A percentile compares a stretch with the other conserved stretches of the same genome.
phyloP scores from a whole-genome alignment of 768 basidiomycete species.

The Roridomyces roridus region DNA sequence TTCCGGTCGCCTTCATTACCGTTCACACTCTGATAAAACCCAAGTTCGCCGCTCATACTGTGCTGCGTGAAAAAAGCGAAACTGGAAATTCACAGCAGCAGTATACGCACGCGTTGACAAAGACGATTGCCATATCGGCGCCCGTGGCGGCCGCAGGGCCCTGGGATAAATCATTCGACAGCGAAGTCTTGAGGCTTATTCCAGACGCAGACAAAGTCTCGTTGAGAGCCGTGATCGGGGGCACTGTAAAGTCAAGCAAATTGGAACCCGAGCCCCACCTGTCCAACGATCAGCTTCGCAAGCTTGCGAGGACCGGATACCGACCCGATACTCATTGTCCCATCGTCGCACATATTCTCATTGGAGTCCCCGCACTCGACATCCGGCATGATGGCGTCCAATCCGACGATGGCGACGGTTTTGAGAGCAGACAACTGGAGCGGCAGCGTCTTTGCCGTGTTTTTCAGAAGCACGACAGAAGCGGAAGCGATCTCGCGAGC shows the following conservation, averaged over 20 bases:
- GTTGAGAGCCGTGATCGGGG: constrained; percentile 54
- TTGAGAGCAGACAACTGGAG: constrained; percentile 54
- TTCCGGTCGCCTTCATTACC: constrained; percentile 68
- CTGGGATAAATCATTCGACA: constrained; percentile 48
- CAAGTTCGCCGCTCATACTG: constrained; percentile 58
- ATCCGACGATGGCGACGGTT: constrained; percentile 63
- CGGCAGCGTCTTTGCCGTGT: constrained; percentile 52
- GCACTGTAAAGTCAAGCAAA: constrained; percentile 49
- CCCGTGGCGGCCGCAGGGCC: constrained; percentile 47
- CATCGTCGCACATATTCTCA: constrained; percentile 51
- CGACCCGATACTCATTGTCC: constrained; percentile 68
- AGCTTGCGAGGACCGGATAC: constrained; percentile 32
- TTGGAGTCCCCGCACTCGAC: constrained; percentile 53
- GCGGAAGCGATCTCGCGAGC: constrained; percentile 69
- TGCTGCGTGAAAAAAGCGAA: constrained; percentile 37
- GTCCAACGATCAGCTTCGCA: constrained; percentile 21
- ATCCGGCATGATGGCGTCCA: constrained; percentile 61
- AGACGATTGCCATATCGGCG: constrained; percentile 65
- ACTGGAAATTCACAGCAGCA: not conserved
- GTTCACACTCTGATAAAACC: constrained; percentile 64
- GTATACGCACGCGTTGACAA: constrained; percentile 58
- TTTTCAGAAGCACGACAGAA: constrained; percentile 75
- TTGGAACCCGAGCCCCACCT: constrained; percentile 62
- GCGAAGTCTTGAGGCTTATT: constrained; percentile 46
- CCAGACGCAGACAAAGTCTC: constrained; percentile 42